These are phyloP conservation scores for Aureobasidium namibiae DNA, from an alignment of 2,329 filamentous ascomycete species.

Conservation along the genomic window DNA sequence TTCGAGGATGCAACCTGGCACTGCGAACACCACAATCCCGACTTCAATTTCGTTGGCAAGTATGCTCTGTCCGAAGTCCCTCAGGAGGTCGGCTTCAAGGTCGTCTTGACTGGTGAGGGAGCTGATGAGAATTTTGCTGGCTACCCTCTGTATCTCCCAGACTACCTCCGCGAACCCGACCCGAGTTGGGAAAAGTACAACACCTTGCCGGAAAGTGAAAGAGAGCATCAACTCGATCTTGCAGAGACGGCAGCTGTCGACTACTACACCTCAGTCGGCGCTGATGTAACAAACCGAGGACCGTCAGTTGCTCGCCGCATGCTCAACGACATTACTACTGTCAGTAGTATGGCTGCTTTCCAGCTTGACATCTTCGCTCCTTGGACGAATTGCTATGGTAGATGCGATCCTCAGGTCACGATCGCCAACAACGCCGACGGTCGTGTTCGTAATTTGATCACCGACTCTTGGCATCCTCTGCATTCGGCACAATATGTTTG, in stretches of 20 bases:
- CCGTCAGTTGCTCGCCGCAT: constrained; percentile 26
- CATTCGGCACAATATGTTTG: constrained; percentile 33
- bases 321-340: constrained; percentile 33
- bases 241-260: constrained; percentile 21
- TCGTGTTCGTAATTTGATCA: constrained; percentile 23
- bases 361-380: constrained; percentile 28
- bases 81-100: constrained; percentile 41
- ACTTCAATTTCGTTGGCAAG: constrained; percentile 47
- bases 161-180: constrained; percentile 45
- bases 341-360: constrained; percentile 29
- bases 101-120: constrained; percentile 42
- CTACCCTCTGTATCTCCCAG: constrained; percentile 39
- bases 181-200: constrained; percentile 20
- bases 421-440: constrained; percentile 28
- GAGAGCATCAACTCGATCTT: constrained; percentile 17
- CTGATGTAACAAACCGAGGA: constrained; percentile 21
- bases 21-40: constrained; percentile 37
- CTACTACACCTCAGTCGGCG: constrained; percentile 24
- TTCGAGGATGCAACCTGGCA: constrained; percentile 41
- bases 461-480: constrained; percentile 33
- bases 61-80: constrained; percentile 40
- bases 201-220: constrained; percentile 19
- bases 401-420: constrained; percentile 26
- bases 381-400: constrained; percentile 25
- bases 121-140: constrained; percentile 48